A percentile compares a stretch with the other conserved stretches of the same genome.
These are phyloP conservation scores for Backusella tarrabulga DNA, from an alignment of 192 early-diverging fungal genomes.

Conservation along the genomic window DNA sequence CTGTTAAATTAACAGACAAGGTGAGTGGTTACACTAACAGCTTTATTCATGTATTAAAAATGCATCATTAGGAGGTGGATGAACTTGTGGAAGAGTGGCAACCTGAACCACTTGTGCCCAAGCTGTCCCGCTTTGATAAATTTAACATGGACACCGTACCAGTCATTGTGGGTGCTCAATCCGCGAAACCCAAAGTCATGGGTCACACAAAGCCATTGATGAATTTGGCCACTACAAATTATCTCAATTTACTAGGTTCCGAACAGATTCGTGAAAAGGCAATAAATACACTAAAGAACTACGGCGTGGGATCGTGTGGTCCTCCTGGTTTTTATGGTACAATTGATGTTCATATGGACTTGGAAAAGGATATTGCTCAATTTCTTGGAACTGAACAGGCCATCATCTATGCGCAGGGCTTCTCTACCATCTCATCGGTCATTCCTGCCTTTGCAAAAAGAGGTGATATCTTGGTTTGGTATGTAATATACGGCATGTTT, in stretches of 20 bases:
- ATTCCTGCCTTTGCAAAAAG: conserved; percentile 97
- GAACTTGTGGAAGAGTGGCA: conserved; percentile 95
- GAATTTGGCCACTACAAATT: conserved; percentile 89
- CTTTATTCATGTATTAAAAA: not conserved
- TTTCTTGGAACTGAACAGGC: conserved; percentile 84
- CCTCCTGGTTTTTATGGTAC: conserved; percentile 97
- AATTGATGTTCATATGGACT: conserved; percentile 91
- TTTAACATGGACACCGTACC: conserved; percentile 79
- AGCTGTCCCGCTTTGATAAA: conserved; percentile 63
- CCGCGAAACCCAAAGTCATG: conserved; percentile 61
- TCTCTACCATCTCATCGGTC: conserved; percentile 88
- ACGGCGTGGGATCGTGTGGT: conserved; percentile 96
- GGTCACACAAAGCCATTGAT: conserved; percentile 64
- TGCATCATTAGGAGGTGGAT: conserved; percentile 76
- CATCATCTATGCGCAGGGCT: conserved; percentile 95
- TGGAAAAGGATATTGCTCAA: conserved; percentile 83
- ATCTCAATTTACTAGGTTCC: conserved; percentile 76
- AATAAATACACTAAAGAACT: conserved; percentile 62
- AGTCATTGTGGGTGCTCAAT: conserved; percentile 66
- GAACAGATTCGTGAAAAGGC: conserved; percentile 82
- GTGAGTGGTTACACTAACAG: conserved; percentile 27
- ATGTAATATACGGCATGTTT: conserved; percentile 32
- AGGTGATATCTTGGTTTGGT: conserved; percentile 91
- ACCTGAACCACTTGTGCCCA: conserved; percentile 89
- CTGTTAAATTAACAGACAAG: conserved; percentile 81